These are phyloP conservation scores for Populus hybrid DNA, from an alignment of 441 rosid species.

Conservation along the genomic window DNA sequence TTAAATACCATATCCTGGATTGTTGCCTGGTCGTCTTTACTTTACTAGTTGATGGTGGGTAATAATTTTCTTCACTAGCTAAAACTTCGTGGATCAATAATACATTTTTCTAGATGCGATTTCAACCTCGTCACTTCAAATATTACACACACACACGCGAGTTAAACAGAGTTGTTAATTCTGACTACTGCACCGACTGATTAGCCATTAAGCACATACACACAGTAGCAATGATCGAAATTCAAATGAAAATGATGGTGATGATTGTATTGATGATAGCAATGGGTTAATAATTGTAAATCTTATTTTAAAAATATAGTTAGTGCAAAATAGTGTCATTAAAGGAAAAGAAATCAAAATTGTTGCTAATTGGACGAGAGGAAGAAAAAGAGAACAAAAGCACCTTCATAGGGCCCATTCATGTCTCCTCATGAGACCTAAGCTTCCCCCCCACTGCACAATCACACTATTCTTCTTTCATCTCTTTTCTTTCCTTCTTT, in stretches of 20 bases:
- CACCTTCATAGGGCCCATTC: slow-evolving; percentile 45
- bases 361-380: slow-evolving; percentile 9
- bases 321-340: slow-evolving; percentile 27
- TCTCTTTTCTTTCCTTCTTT: slow-evolving; percentile 8
- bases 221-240: slow-evolving; percentile 6
- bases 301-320: slow-evolving; percentile 12
- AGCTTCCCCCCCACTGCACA: slow-evolving; percentile 32
- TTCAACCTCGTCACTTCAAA: background rate
- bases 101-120: slow-evolving; percentile 13
- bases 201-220: background rate
- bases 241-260: slow-evolving; percentile 33
- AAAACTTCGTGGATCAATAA: slow-evolving; percentile 3
- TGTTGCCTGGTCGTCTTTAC: slow-evolving; percentile 3
- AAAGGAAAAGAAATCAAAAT: background rate
- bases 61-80: slow-evolving; percentile 12
- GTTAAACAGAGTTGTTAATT: background rate
- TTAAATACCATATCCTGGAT: slow-evolving; percentile 8
- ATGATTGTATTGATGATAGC: slow-evolving; percentile 39
- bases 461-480: slow-evolving; percentile 27
- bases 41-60: slow-evolving; percentile 16
- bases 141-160: background rate
- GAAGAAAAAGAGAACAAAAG: slow-evolving; percentile 39
- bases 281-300: slow-evolving; percentile 11
- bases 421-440: slow-evolving; percentile 43
- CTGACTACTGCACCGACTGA: slow-evolving; percentile 12